These are phyloP conservation scores for Nepenthes gracilis DNA, from an alignment of 148 eudicot species.

Conservation along the genomic window DNA sequence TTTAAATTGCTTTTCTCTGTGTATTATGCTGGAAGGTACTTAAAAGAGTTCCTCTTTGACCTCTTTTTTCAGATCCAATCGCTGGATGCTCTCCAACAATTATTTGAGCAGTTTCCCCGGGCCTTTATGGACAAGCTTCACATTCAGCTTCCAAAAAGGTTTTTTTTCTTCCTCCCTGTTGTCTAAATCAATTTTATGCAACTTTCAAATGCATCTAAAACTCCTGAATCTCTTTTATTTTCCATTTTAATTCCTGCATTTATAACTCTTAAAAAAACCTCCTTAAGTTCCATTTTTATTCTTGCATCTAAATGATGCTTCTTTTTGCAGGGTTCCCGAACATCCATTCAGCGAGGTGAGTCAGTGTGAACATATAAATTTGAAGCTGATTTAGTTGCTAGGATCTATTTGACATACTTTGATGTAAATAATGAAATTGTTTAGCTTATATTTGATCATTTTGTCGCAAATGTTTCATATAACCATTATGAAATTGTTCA, in stretches of 20 bases:
- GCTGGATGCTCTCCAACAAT: conserved; percentile 81
- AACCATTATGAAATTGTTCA: no score
- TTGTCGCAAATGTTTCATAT: no score
- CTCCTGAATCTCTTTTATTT: not conserved
- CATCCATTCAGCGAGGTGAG: conserved; percentile 51
- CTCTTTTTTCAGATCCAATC: conserved; percentile 61
- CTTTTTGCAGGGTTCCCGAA: conserved; percentile 42
- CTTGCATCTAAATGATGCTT: not conserved
- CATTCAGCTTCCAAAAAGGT: conserved; percentile 58
- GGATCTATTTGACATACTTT: no score
- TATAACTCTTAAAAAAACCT: not conserved
- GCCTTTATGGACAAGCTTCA: conserved; percentile 77
- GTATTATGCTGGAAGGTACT: no score
- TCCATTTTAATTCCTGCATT: not conserved
- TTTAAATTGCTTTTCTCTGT: no score
- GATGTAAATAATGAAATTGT: no score
- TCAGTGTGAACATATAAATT: not conserved
- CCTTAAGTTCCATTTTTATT: not conserved
- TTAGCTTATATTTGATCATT: no score
- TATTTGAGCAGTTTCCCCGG: conserved; percentile 83
- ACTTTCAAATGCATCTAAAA: not conserved
- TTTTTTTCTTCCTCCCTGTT: not conserved
- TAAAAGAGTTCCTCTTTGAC: no score
- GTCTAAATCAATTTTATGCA: not conserved
- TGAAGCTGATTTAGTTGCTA: not conserved